These are phyloP conservation scores for Cicer chorassanicum DNA, from an alignment of 306 rosid species.

Conservation along the genomic window DNA sequence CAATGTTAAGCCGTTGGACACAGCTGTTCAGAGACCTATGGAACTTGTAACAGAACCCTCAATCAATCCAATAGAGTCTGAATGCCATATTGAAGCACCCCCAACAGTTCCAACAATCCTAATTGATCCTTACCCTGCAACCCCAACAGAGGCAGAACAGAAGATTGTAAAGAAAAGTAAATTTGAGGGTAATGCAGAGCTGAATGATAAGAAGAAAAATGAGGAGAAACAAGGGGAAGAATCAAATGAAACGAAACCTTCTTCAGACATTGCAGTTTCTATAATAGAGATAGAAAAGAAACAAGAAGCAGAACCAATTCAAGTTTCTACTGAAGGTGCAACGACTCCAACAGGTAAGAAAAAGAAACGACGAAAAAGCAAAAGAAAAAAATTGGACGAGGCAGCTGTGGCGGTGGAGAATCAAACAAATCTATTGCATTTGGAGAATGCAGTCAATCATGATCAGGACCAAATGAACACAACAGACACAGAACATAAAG, in stretches of 20 bases:
- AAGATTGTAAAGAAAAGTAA: slow-evolving; percentile 13
- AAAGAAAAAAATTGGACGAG: slow-evolving; percentile 2
- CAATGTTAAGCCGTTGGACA: background rate
- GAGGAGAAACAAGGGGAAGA: background rate
- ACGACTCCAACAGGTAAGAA: background rate
- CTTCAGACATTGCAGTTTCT: no score
- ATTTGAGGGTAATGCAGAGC: background rate
- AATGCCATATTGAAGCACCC: background rate
- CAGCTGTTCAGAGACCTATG: background rate
- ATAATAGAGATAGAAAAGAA: background rate
- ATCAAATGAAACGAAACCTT: no score
- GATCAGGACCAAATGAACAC: background rate
- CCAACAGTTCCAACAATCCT: background rate
- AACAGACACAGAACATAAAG: background rate
- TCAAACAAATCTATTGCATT: no score
- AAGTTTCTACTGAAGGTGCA: background rate
- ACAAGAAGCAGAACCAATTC: background rate
- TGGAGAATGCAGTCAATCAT: slow-evolving; percentile 37
- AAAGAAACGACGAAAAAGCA: background rate
- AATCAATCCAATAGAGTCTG: no score
- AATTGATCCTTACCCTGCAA: background rate
- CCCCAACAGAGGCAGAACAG: background rate
- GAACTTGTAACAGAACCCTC: background rate
- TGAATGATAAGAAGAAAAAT: no score
- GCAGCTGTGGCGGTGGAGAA: slow-evolving; percentile 40